Evolutionary conservation across 148 eudicot genomes (phyloP).

Genomic region (Pouteria glomerata): DNA sequence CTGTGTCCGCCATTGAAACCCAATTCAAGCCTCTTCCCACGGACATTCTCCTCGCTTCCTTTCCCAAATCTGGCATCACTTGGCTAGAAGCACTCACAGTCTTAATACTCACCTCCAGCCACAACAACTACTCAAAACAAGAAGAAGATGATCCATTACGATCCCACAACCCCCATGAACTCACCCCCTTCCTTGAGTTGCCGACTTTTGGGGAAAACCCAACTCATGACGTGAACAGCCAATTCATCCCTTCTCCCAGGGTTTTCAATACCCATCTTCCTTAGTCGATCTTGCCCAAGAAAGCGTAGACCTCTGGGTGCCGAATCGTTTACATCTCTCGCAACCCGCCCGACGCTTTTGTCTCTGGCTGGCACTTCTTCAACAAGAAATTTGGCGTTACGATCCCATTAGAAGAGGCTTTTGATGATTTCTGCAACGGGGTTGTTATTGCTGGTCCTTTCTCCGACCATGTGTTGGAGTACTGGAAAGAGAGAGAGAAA

Average conservation of each 20-base stretch:
- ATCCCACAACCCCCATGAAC: constrained; percentile 11
- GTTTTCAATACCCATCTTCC: constrained; percentile 15
- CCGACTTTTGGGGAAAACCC: constrained; percentile 5
- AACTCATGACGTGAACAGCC: background rate
- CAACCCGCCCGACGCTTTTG: constrained; percentile 12
- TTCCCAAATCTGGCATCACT: constrained; percentile 7
- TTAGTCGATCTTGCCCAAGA: constrained; percentile 2
- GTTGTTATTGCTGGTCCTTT: background rate
- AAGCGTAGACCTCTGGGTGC: constrained; percentile 8
- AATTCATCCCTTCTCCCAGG: constrained; percentile 8
- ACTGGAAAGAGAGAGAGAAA: constrained; percentile 2
- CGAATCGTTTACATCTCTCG: constrained; percentile 2
- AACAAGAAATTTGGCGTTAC: background rate
- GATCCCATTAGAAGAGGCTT: background rate
- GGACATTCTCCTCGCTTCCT: constrained; percentile 1
- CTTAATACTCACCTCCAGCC: no score
- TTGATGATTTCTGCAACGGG: constrained; percentile 8
- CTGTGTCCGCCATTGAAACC: background rate
- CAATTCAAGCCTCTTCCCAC: constrained; percentile 7
- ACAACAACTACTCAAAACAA: background rate
- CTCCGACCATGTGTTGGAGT: constrained; percentile 11
- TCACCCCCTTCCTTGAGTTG: constrained; percentile 5
- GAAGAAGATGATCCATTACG: background rate
- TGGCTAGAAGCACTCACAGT: constrained; percentile 9
- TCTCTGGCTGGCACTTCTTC: constrained; percentile 9